These are phyloP conservation scores for Globisporangium cystogenes DNA, from an alignment of 352 stramenopile species.

Conservation along the genomic window DNA sequence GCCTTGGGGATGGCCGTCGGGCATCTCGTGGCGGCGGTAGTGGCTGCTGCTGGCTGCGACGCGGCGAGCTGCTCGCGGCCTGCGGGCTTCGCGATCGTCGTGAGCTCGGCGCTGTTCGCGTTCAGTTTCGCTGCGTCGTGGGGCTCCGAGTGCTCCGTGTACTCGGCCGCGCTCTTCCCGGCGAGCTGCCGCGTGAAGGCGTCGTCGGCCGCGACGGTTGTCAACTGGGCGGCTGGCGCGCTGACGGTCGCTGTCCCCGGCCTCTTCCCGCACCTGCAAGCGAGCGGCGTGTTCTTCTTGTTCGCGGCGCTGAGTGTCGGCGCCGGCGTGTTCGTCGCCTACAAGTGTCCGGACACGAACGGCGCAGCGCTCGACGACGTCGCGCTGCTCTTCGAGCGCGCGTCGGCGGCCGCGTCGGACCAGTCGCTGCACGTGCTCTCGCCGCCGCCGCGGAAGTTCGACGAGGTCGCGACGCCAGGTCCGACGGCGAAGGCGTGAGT, in stretches of 20 bases:
- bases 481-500: background rate
- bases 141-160: slow-evolving; percentile 53
- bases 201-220: slow-evolving; percentile 27
- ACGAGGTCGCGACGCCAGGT: slow-evolving; percentile 11
- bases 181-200: slow-evolving; percentile 34
- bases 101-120: slow-evolving; percentile 20
- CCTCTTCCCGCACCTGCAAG: slow-evolving; percentile 36
- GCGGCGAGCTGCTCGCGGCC: background rate
- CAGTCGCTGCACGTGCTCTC: background rate
- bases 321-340: slow-evolving; percentile 29
- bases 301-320: slow-evolving; percentile 32
- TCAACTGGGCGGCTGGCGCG: slow-evolving; percentile 27
- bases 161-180: slow-evolving; percentile 49
- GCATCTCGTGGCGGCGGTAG: background rate
- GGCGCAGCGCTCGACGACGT: slow-evolving; percentile 35
- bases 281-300: slow-evolving; percentile 47
- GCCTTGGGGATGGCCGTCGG: background rate
- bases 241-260: slow-evolving; percentile 37
- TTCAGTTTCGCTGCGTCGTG: slow-evolving; percentile 53
- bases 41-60: background rate
- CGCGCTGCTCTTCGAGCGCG: slow-evolving; percentile 23
- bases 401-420: background rate
- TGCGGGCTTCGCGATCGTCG: background rate
- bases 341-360: slow-evolving; percentile 35
- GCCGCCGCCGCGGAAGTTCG: slow-evolving; percentile 6